Conservation (phyloP, 306 rosid genomes). For the Oxytropis ochrocephala region DNA sequence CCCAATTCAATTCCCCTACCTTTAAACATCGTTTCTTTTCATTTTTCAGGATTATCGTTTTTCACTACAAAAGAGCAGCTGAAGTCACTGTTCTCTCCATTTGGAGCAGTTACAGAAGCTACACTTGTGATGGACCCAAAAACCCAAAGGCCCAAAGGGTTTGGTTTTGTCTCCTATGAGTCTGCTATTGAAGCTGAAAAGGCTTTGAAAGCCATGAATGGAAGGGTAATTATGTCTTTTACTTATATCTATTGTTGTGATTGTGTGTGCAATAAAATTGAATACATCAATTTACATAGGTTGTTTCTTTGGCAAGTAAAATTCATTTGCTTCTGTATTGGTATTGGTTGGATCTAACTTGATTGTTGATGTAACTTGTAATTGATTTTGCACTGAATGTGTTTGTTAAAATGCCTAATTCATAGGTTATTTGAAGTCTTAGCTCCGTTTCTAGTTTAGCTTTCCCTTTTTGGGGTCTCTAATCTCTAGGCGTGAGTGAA, state of each 20-base stretch:
- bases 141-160: slow-evolving; percentile 79
- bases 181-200: slow-evolving; percentile 55
- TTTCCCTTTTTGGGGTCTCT: not conserved
- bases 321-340: not conserved
- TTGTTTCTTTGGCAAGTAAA: not conserved
- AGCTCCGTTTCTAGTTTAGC: not conserved
- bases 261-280: not conserved
- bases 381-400: not conserved
- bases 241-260: not conserved
- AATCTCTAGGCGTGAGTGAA: not conserved
- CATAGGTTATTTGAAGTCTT: not conserved
- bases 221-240: slow-evolving; percentile 49
- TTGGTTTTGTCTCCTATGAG: slow-evolving; percentile 64
- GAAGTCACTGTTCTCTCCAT: slow-evolving; percentile 49
- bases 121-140: slow-evolving; percentile 35
- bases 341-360: not conserved
- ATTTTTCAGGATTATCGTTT: slow-evolving; percentile 54
- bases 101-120: slow-evolving; percentile 51
- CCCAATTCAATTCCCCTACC: not conserved
- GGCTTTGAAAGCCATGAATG: slow-evolving; percentile 69
- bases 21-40: slow-evolving; percentile 12
- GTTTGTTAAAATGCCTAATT: slow-evolving; percentile 22
- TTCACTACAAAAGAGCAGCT: slow-evolving; percentile 44
- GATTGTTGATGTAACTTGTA: not conserved
- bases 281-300: too few species aligned